phyloP scores from a whole-genome alignment of 306 rosid species.

The Acacia acuminata region DNA sequence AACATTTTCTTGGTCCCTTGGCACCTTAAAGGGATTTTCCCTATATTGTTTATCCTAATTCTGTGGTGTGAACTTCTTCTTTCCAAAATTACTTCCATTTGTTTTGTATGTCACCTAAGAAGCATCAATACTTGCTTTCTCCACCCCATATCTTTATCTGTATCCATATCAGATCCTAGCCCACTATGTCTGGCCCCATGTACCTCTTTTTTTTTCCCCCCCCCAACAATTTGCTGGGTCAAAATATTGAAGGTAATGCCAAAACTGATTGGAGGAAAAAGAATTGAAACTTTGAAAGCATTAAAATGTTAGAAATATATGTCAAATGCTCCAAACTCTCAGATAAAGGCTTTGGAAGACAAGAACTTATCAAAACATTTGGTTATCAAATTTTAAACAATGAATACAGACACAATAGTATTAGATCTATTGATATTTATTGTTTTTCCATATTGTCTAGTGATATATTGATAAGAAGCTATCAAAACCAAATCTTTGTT shows the following conservation, averaged over 20 bases:
- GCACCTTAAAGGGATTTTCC: too few relatives aligned
- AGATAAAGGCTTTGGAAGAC: neutral
- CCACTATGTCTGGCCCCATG: neutral
- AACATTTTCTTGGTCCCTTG: too few relatives aligned
- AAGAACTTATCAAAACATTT: neutral
- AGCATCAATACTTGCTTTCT: neutral
- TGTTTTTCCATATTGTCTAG: neutral
- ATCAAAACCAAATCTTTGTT: neutral
- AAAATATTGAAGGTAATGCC: neutral
- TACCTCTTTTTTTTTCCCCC: neutral
- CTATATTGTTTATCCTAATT: neutral
- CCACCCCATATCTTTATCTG: neutral
- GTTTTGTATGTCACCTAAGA: neutral
- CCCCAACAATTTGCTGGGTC: neutral
- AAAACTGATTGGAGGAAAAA: neutral
- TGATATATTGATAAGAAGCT: neutral
- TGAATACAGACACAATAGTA: neutral
- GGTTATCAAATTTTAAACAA: neutral
- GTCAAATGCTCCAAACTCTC: neutral
- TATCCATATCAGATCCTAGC: neutral
- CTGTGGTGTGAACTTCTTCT: neutral
- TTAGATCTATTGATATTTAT: neutral
- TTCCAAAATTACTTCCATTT: neutral
- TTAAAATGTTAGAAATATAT: neutral
- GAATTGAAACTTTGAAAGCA: neutral